A percentile compares a stretch with the other conserved stretches of the same genome.
Conservation (phyloP, 192 early-diverging fungal species). For the Gigaspora rosea region DNA sequence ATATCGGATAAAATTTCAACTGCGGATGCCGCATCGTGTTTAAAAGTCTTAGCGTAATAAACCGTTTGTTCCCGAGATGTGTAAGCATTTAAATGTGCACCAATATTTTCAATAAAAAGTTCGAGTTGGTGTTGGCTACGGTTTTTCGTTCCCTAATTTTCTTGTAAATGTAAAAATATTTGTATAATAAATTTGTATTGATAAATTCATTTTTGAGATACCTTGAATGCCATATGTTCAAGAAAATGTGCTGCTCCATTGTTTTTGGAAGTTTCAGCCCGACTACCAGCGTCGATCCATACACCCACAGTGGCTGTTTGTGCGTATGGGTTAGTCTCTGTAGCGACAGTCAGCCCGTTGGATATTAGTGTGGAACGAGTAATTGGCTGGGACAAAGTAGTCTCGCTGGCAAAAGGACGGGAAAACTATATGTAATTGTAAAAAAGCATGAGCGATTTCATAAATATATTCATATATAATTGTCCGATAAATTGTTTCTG, state of each 20-base stretch:
- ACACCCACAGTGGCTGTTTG: slow-evolving; percentile 89
- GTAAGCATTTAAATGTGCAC: slow-evolving; percentile 97
- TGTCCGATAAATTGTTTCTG: not conserved
- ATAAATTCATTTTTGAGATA: slow-evolving; percentile 24
- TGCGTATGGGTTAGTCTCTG: slow-evolving; percentile 75
- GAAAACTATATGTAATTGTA: slow-evolving; percentile 39
- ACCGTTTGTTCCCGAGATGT: slow-evolving; percentile 99
- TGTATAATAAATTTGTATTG: not conserved
- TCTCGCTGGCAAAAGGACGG: slow-evolving; percentile 56
- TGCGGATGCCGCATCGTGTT: slow-evolving; percentile 81
- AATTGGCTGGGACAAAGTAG: slow-evolving; percentile 39
- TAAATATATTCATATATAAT: not conserved
- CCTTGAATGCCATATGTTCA: slow-evolving; percentile 99
- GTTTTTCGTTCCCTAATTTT: slow-evolving; percentile 74
- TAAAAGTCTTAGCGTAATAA: slow-evolving; percentile 95
- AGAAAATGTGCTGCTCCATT: slow-evolving; percentile 98
- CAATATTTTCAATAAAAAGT: slow-evolving; percentile 97
- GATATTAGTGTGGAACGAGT: slow-evolving; percentile 71
- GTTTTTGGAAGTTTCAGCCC: slow-evolving; percentile 79
- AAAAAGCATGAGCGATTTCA: not conserved
- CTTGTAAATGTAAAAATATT: not conserved
- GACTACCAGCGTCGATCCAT: slow-evolving; percentile 88
- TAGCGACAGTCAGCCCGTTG: slow-evolving; percentile 84
- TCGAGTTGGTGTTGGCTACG: slow-evolving; percentile 91
- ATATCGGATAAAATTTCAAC: slow-evolving; percentile 96